Conservation (phyloP, 1,139 yeast species). For the Kodamaea sp. region DNA sequence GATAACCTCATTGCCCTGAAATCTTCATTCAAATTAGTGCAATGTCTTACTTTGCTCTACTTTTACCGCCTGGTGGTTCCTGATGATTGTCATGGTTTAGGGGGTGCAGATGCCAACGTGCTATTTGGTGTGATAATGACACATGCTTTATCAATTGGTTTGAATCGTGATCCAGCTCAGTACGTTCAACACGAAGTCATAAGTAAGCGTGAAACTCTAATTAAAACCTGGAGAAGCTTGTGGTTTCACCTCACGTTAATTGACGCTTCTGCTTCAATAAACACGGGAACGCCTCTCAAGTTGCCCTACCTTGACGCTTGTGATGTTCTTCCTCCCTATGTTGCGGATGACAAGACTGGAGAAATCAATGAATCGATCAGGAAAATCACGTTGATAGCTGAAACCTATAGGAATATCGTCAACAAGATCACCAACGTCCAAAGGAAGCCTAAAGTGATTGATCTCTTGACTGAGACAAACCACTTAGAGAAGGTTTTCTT, state of each 20-base stretch:
- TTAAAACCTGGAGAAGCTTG: constrained; percentile 38
- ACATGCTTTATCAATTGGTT: constrained; percentile 46
- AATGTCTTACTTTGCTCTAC: constrained; percentile 44
- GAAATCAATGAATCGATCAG: constrained; percentile 18
- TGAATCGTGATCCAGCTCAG: constrained; percentile 44
- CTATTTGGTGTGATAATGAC: constrained; percentile 39
- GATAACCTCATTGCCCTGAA: constrained; percentile 30
- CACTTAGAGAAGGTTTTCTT: constrained; percentile 39
- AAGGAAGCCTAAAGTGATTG: constrained; percentile 38
- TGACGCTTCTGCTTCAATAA: constrained; percentile 39
- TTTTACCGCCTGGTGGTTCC: constrained; percentile 44
- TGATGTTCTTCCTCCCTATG: constrained; percentile 35
- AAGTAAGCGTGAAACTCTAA: constrained; percentile 27
- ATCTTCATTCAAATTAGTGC: constrained; percentile 38
- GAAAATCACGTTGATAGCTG: constrained; percentile 21
- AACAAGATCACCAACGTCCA: constrained; percentile 31
- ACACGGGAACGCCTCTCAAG: constrained; percentile 35
- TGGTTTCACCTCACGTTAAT: constrained; percentile 35
- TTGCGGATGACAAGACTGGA: constrained; percentile 18
- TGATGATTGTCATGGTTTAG: constrained; percentile 46
- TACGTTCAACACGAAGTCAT: constrained; percentile 35
- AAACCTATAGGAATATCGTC: constrained; percentile 33
- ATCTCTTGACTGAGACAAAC: constrained; percentile 39
- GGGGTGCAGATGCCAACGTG: constrained; percentile 44
- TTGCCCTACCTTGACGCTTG: constrained; percentile 28